These are phyloP conservation scores for Nothophaeocryptopus gaeumannii DNA, from an alignment of 2,329 filamentous ascomycete species.

Conservation along the genomic window DNA sequence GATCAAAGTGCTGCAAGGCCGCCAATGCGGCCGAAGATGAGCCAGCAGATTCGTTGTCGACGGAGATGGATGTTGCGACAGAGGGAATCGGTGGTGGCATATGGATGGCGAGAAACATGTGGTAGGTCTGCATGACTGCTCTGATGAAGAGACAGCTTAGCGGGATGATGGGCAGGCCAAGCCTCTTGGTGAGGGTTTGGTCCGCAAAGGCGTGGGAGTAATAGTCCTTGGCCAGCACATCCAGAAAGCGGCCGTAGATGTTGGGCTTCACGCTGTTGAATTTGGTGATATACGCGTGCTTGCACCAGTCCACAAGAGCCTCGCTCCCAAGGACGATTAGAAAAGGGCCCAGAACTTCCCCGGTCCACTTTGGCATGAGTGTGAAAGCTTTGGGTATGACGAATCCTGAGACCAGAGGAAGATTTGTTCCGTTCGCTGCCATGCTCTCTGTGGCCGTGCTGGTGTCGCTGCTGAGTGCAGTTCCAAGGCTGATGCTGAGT, in stretches of 20 bases:
- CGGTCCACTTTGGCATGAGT: conserved; percentile 79
- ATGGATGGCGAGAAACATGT: conserved; percentile 93
- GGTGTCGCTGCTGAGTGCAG: conserved; percentile 19
- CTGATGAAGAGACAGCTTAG: conserved; percentile 93
- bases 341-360: conserved; percentile 88
- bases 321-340: conserved; percentile 91
- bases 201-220: conserved; percentile 94
- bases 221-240: conserved; percentile 95
- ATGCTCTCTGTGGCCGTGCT: conserved; percentile 28
- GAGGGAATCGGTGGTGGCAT: conserved; percentile 71
- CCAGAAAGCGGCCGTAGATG: conserved; percentile 85
- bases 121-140: conserved; percentile 90
- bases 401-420: conserved; percentile 56
- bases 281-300: conserved; percentile 96
- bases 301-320: conserved; percentile 94
- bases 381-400: conserved; percentile 90
- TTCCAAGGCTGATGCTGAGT: conserved; percentile 54
- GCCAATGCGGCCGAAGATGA: conserved; percentile 71
- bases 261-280: conserved; percentile 95
- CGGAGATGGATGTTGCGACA: conserved; percentile 62
- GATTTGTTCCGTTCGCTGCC: conserved; percentile 47
- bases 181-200: conserved; percentile 81
- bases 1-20: conserved; percentile 75
- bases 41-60: conserved; percentile 47
- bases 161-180: conserved; percentile 88